Evolutionary conservation across 306 rosid species (phyloP).

Genomic region (Oemleria cerasiformis): DNA sequence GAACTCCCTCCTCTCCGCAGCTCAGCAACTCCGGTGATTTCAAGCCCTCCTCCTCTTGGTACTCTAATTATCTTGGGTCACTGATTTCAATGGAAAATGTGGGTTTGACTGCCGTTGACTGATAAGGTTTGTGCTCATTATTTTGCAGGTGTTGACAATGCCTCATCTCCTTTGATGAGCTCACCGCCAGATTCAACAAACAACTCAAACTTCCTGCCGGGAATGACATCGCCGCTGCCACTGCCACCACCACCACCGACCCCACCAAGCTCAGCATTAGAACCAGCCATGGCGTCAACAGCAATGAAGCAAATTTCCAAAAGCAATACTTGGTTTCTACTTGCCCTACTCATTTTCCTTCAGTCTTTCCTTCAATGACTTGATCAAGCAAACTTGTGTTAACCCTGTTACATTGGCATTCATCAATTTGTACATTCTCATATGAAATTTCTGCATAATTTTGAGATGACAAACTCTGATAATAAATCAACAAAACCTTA

Average conservation of each 20-base stretch:
- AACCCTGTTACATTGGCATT: neutral
- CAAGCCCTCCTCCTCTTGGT: slow-evolving; percentile 28
- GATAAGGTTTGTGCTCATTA: neutral
- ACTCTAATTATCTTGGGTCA: neutral
- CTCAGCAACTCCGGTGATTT: slow-evolving; percentile 24
- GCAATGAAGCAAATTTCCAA: neutral
- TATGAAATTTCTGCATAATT: neutral
- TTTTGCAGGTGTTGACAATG: slow-evolving; percentile 19
- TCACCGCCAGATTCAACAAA: slow-evolving; percentile 9
- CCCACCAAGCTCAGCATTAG: slow-evolving; percentile 16
- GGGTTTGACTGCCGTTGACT: neutral
- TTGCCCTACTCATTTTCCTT: slow-evolving; percentile 13
- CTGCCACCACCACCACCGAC: neutral
- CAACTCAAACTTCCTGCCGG: slow-evolving; percentile 1
- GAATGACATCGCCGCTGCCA: neutral
- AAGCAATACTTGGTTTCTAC: slow-evolving; percentile 18
- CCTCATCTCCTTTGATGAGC: slow-evolving; percentile 11
- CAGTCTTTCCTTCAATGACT: neutral
- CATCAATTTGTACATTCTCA: neutral
- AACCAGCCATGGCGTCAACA: slow-evolving; percentile 9
- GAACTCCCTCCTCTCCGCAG: slow-evolving; percentile 51
- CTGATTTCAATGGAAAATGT: no score
- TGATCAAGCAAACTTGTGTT: neutral
- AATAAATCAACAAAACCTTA: neutral
- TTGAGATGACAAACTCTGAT: slow-evolving; percentile 1